Conservation (phyloP, 768 basidiomycete species). For the Plicaturopsis crispa region DNA sequence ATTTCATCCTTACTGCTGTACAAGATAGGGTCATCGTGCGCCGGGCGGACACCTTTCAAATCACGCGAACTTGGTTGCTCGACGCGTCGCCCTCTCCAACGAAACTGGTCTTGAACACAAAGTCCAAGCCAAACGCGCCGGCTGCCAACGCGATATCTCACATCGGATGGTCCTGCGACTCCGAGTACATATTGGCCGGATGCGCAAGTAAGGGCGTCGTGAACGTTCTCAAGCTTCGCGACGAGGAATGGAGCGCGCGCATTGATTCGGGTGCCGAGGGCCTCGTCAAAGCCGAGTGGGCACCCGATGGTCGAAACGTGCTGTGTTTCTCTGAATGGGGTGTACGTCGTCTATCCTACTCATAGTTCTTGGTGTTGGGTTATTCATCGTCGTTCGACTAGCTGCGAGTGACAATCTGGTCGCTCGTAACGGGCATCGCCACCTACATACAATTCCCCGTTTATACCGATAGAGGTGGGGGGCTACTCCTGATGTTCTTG, state of each 20-base stretch:
- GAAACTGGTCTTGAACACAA: slow-evolving; percentile 29
- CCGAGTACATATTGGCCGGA: slow-evolving; percentile 78
- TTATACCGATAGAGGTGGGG: slow-evolving; percentile 68
- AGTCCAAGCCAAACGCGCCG: slow-evolving; percentile 23
- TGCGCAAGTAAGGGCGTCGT: slow-evolving; percentile 66
- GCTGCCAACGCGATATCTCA: slow-evolving; percentile 51
- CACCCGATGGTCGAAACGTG: slow-evolving; percentile 73
- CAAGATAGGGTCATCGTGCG: slow-evolving; percentile 78
- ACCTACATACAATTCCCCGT: slow-evolving; percentile 84
- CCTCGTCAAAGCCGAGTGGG: slow-evolving; percentile 85
- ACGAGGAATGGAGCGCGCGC: slow-evolving; percentile 70
- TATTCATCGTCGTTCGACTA: slow-evolving; percentile 24
- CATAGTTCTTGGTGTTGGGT: slow-evolving; percentile 1
- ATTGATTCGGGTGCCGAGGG: slow-evolving; percentile 82
- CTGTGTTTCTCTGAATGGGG: slow-evolving; percentile 93
- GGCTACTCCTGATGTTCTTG: background rate
- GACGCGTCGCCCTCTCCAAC: slow-evolving; percentile 48
- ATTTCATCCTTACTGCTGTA: slow-evolving; percentile 78
- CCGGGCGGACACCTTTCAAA: slow-evolving; percentile 76
- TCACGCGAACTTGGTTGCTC: slow-evolving; percentile 74
- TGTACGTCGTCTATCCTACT: slow-evolving; percentile 42
- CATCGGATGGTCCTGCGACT: slow-evolving; percentile 82
- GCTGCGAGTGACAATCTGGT: slow-evolving; percentile 87
- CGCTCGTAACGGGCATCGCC: slow-evolving; percentile 63
- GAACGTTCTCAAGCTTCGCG: slow-evolving; percentile 71